These are phyloP conservation scores for Grosmannia penicillata DNA, from an alignment of 2,329 filamentous ascomycete genomes.

Conservation along the genomic window DNA sequence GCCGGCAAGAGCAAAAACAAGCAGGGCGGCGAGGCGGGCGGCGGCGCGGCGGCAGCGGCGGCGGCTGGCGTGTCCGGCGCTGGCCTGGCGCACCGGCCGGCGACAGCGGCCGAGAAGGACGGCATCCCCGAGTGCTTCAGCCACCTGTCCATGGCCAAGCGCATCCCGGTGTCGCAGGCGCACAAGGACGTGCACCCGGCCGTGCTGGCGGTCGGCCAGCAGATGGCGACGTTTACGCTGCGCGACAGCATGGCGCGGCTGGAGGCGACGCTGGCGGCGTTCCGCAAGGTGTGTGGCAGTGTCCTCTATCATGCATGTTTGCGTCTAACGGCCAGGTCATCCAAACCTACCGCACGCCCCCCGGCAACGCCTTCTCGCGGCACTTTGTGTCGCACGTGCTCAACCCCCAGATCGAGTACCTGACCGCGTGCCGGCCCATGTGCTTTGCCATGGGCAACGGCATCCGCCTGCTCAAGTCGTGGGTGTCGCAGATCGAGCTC, in stretches of 20 bases:
- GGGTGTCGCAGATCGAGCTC: conserved; percentile 81
- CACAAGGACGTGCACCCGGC: conserved; percentile 74
- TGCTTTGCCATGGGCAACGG: conserved; percentile 96
- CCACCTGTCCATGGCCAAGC: conserved; percentile 58
- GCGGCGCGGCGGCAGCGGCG: too few relatives aligned
- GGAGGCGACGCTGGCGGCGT: conserved; percentile 74
- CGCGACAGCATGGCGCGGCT: conserved; percentile 81
- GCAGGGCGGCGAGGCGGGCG: too few relatives aligned
- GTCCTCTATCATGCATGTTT: neutral
- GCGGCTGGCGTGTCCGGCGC: too few relatives aligned
- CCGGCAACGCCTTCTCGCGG: conserved; percentile 69
- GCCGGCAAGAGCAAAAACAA: conserved; percentile 13
- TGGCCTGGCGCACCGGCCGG: too few relatives aligned
- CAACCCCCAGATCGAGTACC: conserved; percentile 88
- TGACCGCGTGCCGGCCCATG: conserved; percentile 87
- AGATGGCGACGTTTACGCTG: conserved; percentile 78
- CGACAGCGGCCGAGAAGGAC: conserved; percentile 33
- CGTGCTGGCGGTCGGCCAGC: conserved; percentile 71
- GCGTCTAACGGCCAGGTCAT: conserved; percentile 50
- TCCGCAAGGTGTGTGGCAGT: conserved; percentile 56
- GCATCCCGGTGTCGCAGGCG: conserved; percentile 39
- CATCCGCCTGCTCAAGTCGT: conserved; percentile 84
- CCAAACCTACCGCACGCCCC: conserved; percentile 78
- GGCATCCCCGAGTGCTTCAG: conserved; percentile 62
- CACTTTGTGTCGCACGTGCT: conserved; percentile 86